Evolutionary conservation across 2,329 filamentous ascomycete genomes (phyloP).

Genomic region (Colletotrichum sp.): DNA sequence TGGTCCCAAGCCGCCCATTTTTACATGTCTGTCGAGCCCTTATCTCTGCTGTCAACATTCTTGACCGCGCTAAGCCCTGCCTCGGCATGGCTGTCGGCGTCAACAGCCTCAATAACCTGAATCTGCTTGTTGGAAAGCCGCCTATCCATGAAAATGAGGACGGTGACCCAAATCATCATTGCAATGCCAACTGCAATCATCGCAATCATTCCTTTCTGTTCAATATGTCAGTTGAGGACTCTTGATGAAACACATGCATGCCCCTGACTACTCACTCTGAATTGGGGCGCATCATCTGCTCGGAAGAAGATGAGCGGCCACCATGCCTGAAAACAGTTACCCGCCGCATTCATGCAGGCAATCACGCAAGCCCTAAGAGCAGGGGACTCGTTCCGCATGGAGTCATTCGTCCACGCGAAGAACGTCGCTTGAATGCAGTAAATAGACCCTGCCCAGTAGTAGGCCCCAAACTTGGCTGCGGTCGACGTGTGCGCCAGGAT

Average conservation of each 20-base stretch:
- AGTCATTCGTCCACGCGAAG: constrained; percentile 4
- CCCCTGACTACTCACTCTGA: not conserved
- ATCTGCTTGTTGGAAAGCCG: not conserved
- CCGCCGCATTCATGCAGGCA: constrained; percentile 5
- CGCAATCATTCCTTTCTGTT: not conserved
- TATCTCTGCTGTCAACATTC: not conserved
- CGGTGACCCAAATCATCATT: not conserved
- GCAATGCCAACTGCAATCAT: not conserved
- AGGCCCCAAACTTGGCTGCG: not conserved
- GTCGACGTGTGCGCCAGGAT: not conserved
- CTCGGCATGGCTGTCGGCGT: not conserved
- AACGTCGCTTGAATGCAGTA: not conserved
- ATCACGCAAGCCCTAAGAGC: not conserved
- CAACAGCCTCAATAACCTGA: not conserved
- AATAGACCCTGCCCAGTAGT: not conserved
- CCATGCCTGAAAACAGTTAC: not conserved
- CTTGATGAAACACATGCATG: not conserved
- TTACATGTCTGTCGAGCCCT: not conserved
- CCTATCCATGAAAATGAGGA: not conserved
- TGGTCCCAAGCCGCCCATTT: not conserved
- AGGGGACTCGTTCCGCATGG: not conserved
- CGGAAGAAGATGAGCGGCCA: not conserved
- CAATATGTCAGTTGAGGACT: not conserved
- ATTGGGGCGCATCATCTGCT: not conserved
- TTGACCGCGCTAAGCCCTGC: not conserved